Base-by-base conservation (phyloP, 345 rosid species). In the Citrus maxima region DNA sequence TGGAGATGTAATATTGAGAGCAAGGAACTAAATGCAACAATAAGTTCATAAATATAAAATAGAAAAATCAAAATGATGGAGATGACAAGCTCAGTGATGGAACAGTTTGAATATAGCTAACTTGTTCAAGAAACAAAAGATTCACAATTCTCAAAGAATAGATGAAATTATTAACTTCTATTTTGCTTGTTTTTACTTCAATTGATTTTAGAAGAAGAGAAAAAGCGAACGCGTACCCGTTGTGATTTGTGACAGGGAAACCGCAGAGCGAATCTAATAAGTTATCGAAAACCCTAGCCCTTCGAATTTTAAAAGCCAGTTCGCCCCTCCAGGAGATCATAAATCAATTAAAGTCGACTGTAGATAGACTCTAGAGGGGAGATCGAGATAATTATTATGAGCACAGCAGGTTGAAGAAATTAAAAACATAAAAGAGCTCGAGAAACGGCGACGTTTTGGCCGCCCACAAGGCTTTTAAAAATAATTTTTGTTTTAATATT, bases 381-480 rank as follows among this genome's bases (percentile, higher is more conserved):
- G 7, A 0, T 8, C 58, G 7, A 19, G 0, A 54, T 16, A 54
- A 54, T 18, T 18, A 51, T 54, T 54, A 4, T 54, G 8, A 7
- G 51, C 51, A 46, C 3, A 1, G 51, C 51, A 46, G 18, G 51
- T 46, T 13, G 51, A 46, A 46, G 18, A 13, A 46, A 46, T 3
- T 3, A 0, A 12, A 3, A 46, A 0, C 14, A 13, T 12, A 3
- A 12, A 46, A 46, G 0, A 3, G 18, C 51, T 46, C 18, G 0
- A 13, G 51, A 46, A 1, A 46, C 51, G 51, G 16, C 51, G 5
- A 13, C 18, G 51, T 46, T 46, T 46, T 46, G 16, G 51, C 51
- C 46, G 9, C 3, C 46, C 35, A 34, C 35, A 34, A 34, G 35
- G 6, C n/a, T n/a, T n/a, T n/a, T n/a, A n/a, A n/a, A n/a, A n/a